Evolutionary conservation across 83 land plant genomes (phyloP).

Genomic region (Picea mariana): DNA sequence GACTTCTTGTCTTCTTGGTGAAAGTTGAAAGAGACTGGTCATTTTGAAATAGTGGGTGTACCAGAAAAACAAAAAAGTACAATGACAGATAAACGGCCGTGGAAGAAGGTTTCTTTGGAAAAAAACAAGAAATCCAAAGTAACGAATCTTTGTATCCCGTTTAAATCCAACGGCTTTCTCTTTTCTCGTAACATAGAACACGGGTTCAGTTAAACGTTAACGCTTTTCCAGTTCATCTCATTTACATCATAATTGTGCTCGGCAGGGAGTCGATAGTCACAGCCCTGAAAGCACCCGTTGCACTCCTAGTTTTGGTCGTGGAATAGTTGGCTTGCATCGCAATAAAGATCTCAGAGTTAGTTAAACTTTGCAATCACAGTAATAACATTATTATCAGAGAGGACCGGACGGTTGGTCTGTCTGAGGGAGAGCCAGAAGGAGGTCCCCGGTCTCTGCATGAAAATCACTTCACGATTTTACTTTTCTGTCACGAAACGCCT

Average conservation of each 20-base stretch:
- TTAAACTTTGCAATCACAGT: not conserved
- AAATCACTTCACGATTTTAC: not conserved
- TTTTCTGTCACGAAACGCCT: not conserved
- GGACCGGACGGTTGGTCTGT: not conserved
- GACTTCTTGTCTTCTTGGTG: no score
- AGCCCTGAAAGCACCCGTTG: not conserved
- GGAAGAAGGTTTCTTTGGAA: no score
- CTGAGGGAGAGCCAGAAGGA: not conserved
- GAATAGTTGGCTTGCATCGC: not conserved
- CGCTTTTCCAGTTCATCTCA: not conserved
- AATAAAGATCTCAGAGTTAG: not conserved
- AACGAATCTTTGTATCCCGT: no score
- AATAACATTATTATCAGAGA: not conserved
- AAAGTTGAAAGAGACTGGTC: no score
- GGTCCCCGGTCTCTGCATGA: not conserved
- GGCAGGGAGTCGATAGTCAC: constrained; percentile 6
- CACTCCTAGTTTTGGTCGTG: not conserved
- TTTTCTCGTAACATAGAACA: no score
- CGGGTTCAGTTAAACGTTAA: not conserved
- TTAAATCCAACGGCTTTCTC: no score
- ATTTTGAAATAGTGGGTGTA: no score
- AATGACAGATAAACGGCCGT: no score
- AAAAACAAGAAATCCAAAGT: no score
- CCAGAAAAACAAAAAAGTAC: no score
- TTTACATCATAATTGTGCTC: not conserved